Base-by-base conservation (phyloP, 2,329 filamentous ascomycete species). In the Fusarium sp. region DNA sequence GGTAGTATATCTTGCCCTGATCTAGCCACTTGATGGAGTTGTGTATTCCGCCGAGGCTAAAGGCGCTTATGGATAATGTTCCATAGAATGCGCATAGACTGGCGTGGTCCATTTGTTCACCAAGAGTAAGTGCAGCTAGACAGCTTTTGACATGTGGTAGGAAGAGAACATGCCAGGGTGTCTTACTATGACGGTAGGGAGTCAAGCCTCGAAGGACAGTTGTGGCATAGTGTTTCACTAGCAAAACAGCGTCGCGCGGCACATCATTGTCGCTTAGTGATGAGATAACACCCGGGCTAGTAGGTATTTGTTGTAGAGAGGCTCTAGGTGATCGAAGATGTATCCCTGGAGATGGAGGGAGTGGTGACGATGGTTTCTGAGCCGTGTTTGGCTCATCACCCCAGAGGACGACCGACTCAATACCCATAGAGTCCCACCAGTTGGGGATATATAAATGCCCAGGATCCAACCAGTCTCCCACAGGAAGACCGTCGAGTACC, bases 131-230 rank as follows among this genome's bases (percentile, higher is more conserved):
- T 2, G 68, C 68, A 0, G 68, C 68, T 2, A 71, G 13, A 5
- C 68, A 71, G 11, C 56, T 52, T 10, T 71, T 71, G 5, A 65
- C 53, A 7, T 69, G 64, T 0, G 68, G 68, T 0, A 71, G 34
- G 2, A 71, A 71, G 0, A 71, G 45, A 0, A 71, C 31, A 13
- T 71, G 68, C 68, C 68, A 71, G 0, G 68, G 68, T 6, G 68
- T 71, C 3, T 71, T 71, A 34, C 68, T 71, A 7, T 71, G 68
- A 1, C 52, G 54, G 20, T 71, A 71, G 1, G 68, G 68, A 0
- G 68, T 71, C 3, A 71, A 14, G 0, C 68, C 68, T 1, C 55
- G 60, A 7, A 71, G 68, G 3, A 71, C 56, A 1, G 45, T 63
- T 1, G 68, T 66, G 0, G 59, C 52, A 8, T 71, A 71, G 3